Conservation (phyloP, 306 rosid genomes). For the Pueraria montana region DNA sequence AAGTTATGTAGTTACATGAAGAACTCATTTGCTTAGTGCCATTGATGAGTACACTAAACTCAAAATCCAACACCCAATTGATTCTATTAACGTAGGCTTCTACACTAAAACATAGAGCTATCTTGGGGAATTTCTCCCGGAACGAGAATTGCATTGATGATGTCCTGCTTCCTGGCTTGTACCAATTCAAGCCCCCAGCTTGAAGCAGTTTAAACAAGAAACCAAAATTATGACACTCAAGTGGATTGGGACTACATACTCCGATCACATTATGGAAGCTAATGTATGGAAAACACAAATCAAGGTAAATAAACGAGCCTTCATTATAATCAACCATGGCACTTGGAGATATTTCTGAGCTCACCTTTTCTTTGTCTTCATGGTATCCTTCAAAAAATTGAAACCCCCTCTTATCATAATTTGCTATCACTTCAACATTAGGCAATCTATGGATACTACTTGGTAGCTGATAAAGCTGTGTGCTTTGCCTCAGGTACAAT, state of each 20-base stretch:
- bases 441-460: slow-evolving; percentile 10
- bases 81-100: neutral
- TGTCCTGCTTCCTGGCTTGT: neutral
- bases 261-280: neutral
- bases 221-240: neutral
- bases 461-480: neutral
- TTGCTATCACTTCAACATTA: slow-evolving; percentile 5
- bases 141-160: neutral
- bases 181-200: neutral
- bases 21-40: slow-evolving; percentile 4
- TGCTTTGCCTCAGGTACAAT: slow-evolving; percentile 8
- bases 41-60: neutral
- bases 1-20: slow-evolving; percentile 15
- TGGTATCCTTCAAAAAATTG: neutral
- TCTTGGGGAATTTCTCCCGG: slow-evolving; percentile 8
- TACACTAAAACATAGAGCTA: neutral
- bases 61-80: no score
- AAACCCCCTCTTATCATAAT: neutral
- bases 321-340: neutral
- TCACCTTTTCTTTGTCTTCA: neutral
- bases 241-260: neutral
- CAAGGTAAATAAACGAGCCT: neutral
- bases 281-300: neutral
- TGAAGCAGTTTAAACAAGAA: neutral
- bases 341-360: neutral